Evolutionary conservation across 257 asterid genomes (phyloP), one percentile per base, ranked within the genome.

Genomic region (Fraxinus excelsior): DNA sequence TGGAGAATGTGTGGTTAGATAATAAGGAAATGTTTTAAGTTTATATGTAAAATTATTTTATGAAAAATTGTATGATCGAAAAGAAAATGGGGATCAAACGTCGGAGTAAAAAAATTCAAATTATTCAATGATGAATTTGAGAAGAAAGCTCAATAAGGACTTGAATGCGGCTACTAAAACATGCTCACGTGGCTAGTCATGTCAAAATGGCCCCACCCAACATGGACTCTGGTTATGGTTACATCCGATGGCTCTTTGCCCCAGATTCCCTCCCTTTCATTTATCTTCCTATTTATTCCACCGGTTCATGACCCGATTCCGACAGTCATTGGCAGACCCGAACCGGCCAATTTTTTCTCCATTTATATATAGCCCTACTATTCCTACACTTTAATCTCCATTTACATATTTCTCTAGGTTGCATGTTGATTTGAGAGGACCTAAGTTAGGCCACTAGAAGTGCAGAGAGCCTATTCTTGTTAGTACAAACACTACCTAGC

Each of bases 131-230:
- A 58, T 58, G 13, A 58, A 80, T 85, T 67, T 46, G 75, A 53
- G 23, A 23, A 74, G 2, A 37, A 37, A 37, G 42, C 2, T 37
- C 42, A 37, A 37, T 7, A 7, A 35, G 46, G 14, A 23, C 40
- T 67, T 70, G 28, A 35, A 53, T 26, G 73, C 72, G 89, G 79
- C 78, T 81, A 85, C 32, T 69, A 69, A 40, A 89, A 87, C 96
- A 90, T 67, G 76, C 86, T 89, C 97, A 87, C 91, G 91, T 90
- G 98, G 88, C 81, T 78, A 71, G 89, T 86, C 92, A 87, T 85
- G 84, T 86, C 88, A 34, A 1, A 2, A 0, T 9, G 91, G 94
- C 80, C 83, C 98, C 96, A 82, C 91, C 7, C 74, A 64, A 88
- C 89, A 79, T 81, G 78, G 87, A 85, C 84, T 72, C 79, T 72